Base-by-base conservation (phyloP, 306 rosid species). In the Quercus aquifolioides region DNA sequence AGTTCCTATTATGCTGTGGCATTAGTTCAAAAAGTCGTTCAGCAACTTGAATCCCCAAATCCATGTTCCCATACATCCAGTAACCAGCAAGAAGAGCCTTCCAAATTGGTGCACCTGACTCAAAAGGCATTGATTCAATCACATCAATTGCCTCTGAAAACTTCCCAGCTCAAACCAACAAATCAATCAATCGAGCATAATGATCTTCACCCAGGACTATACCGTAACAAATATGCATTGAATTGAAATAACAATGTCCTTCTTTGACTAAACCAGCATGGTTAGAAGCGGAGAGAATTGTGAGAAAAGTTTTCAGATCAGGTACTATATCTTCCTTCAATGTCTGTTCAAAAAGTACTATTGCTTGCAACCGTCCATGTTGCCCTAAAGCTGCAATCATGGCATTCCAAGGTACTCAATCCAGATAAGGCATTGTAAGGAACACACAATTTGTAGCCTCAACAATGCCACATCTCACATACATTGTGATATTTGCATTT, bases 1-100 rank as follows among this genome's bases (percentile, higher is more conserved):
- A 86, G 77, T 85, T 83, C 81, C 89, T 87, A 52, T 86, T 87
- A 65, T 83, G 87, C 41, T 81, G 55, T 26, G 89, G 89, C 31
- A 57, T 65, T 56, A 86, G 89, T 76, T 83, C 73, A 57, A 86
- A 76, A 62, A 86, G 87, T 35, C 52, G 79, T 31, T 78, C 83
- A 30, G 87, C 89, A 80, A 83, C 87, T 78, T 80, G 71, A 71
- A 83, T 78, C 68, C 87, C 89, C 57, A 86, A 83, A 46, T 87
- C 88, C 30, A 79, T 68, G 84, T 87, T 87, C 71, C 85, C 88
- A 59, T 87, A 86, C 71, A 79, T 64, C 43, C 88, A 79, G 62
- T 88, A 81, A 70, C 90, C 88, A 84, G 90, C 82, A 79, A 87
- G 85, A 80, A 86, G 81, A 83, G 89, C 83, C 78, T 86, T 87